Evolutionary conservation across 2,329 filamentous ascomycete species (phyloP).

Genomic region (Xylariaceae sp.): DNA sequence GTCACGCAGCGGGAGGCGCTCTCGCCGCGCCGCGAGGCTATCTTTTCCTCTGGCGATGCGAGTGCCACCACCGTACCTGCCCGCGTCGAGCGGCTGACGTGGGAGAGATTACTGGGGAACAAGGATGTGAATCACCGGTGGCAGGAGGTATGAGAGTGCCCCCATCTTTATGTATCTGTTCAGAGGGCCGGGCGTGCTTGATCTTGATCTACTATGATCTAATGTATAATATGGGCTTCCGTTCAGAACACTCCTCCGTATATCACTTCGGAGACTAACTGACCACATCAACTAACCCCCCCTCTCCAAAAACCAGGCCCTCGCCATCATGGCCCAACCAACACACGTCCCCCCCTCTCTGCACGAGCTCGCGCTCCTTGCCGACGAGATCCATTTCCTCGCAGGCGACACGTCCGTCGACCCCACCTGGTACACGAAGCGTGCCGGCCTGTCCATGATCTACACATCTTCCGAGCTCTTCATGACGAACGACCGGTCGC

Average conservation of each 20-base stretch:
- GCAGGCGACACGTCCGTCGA: conserved; percentile 84
- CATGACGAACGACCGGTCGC: conserved; percentile 87
- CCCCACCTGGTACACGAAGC: conserved; percentile 81
- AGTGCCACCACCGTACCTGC: conserved; percentile 46
- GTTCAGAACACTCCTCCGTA: no score
- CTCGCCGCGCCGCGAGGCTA: conserved; percentile 46
- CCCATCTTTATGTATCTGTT: no score
- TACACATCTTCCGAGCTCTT: conserved; percentile 83
- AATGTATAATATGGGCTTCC: no score
- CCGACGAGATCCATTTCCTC: conserved; percentile 93
- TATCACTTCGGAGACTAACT: background rate
- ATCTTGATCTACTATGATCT: no score
- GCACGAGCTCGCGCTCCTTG: conserved; percentile 77
- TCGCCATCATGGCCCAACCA: conserved; percentile 89
- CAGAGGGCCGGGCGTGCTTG: no score
- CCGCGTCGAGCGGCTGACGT: conserved; percentile 74
- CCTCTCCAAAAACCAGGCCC: conserved; percentile 61
- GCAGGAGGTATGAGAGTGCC: conserved; percentile 74
- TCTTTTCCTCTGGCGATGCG: conserved; percentile 47
- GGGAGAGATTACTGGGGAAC: conserved; percentile 81
- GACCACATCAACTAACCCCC: background rate
- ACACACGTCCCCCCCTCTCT: conserved; percentile 77
- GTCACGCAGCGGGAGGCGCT: conserved; percentile 69
- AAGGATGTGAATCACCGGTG: conserved; percentile 74
- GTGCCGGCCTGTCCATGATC: conserved; percentile 61